Evolutionary conservation across 2,329 filamentous ascomycete species (phyloP), one percentile per base, ranked within the genome.

Genomic region (Sporothrix protearum): DNA sequence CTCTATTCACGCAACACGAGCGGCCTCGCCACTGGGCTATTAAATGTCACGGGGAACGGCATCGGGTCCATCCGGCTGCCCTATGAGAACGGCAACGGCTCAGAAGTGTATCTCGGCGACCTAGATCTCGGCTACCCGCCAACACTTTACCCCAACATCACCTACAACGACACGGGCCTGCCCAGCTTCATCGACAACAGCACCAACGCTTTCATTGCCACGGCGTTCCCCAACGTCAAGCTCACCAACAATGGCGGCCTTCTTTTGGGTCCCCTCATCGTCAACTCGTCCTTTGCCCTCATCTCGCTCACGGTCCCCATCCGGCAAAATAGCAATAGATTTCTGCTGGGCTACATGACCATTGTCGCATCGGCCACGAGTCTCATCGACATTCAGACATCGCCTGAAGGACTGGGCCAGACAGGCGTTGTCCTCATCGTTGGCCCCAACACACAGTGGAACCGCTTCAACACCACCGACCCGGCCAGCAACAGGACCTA

Each of bases 301-400:
- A 79, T 97, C 14, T 97, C 94, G 2, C 83, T 97, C 72, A 97
- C 94, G 0, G 81, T 95, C 19, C 92, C 94, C 0, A 88, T 97
- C 69, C 86, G 92, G 73, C 89, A 91, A 78, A 91, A 90, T 75
- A 71, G 85, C 1, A 85, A 86, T 1, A 79, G 81, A 55, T 89
- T 91, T 73, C 87, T 95, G 0, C 84, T 97, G 5, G 94, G 93
- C 1, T 97, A 93, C 83, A 87, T 97, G 82, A 97, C 93, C 0
- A 82, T 95, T 1, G 84, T 97, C n/a, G 86, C 92, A 71, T 87
- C 92, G 71, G 90, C 90, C 1, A 81, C 82, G 3, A 85, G 91
- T 1, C 83, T 96, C 3, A 82, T 89, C n/a, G 80, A 85, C 59
- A 85, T 93, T 1, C 82, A 89, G 33, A 80, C 82, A 22, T 91